These are phyloP conservation scores for Colletotrichum sp. DNA, from an alignment of 2,329 filamentous ascomycete genomes.

Conservation along the genomic window DNA sequence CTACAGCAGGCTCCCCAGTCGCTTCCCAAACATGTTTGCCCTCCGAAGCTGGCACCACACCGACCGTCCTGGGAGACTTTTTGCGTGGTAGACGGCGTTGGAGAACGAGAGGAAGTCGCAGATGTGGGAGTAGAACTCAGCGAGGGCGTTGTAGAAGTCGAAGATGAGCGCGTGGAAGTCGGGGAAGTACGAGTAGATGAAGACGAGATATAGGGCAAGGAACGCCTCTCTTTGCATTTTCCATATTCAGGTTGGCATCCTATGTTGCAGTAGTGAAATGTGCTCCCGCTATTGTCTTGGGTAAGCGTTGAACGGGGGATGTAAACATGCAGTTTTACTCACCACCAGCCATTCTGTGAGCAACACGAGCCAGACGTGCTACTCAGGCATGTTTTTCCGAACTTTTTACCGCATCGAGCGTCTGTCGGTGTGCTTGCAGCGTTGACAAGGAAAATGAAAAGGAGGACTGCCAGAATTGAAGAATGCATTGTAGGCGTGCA, in stretches of 20 bases:
- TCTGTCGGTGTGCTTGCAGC: not conserved
- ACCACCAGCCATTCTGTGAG: not conserved
- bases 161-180: not conserved
- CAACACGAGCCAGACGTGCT: not conserved
- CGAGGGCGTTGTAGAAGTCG: not conserved
- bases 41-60: not conserved
- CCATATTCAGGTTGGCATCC: not conserved
- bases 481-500: not conserved
- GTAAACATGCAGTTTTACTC: too few relatives aligned
- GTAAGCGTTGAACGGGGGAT: not conserved
- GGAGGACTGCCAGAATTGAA: not conserved
- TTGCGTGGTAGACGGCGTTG: not conserved
- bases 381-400: not conserved
- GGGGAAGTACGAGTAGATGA: not conserved
- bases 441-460: not conserved
- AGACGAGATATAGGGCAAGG: not conserved
- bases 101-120: not conserved
- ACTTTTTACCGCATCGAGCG: not conserved
- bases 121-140: not conserved
- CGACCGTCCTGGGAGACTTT: not conserved
- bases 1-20: not conserved
- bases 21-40: not conserved
- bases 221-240: not conserved
- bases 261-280: not conserved
- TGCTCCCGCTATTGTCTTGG: not conserved